phyloP scores from a whole-genome alignment of 306 rosid species.

The Prunus padus region DNA sequence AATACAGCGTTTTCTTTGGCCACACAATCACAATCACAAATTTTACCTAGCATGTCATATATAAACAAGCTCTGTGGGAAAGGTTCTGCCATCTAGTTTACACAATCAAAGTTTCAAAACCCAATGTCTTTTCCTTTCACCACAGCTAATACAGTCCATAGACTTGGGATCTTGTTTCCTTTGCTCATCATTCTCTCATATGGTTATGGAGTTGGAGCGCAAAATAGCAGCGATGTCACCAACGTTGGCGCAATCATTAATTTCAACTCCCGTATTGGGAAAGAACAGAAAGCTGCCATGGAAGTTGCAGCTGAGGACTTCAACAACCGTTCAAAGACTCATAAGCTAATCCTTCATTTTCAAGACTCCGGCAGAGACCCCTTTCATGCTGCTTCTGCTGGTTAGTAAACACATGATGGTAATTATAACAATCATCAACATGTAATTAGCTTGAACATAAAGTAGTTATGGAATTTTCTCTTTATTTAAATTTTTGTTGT shows the following conservation, averaged over 20 bases:
- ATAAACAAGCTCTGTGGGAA: not conserved
- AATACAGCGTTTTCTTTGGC: not conserved
- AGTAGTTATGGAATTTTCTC: not conserved
- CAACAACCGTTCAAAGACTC: slow-evolving; percentile 23
- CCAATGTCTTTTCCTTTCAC: slow-evolving; percentile 19
- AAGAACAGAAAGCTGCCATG: slow-evolving; percentile 47
- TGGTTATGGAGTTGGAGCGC: slow-evolving; percentile 28
- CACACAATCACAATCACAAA: not conserved
- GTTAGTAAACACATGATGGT: not conserved
- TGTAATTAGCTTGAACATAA: too few species aligned
- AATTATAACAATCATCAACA: too few species aligned
- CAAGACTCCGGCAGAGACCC: slow-evolving; percentile 16
- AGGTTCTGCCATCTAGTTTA: not conserved
- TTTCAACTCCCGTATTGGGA: slow-evolving; percentile 37
- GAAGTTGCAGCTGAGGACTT: slow-evolving; percentile 42
- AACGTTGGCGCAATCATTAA: slow-evolving; percentile 48
- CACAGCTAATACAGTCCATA: not conserved
- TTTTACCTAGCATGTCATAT: not conserved
- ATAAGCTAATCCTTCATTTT: slow-evolving; percentile 17
- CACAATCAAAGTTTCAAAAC: not conserved
- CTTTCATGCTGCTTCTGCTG: slow-evolving; percentile 26
- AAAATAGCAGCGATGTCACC: not conserved
- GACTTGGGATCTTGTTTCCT: slow-evolving; percentile 9
- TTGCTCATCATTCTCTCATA: not conserved
- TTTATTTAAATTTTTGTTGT: not conserved